phyloP scores from a whole-genome alignment of 2,329 filamentous ascomycete species.

The Fusarium concolor region DNA sequence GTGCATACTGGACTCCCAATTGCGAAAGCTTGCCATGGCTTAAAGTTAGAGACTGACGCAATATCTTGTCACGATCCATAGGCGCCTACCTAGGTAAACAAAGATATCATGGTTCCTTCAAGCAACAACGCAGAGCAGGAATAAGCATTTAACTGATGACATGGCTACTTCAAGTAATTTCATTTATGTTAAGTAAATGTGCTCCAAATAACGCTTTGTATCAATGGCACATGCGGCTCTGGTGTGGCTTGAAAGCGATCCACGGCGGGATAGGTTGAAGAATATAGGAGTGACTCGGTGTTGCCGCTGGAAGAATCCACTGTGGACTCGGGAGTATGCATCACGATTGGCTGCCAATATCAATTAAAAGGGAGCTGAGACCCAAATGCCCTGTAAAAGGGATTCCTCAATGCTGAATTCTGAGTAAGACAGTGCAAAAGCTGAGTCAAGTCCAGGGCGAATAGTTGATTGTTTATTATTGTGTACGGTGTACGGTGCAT shows the following conservation, averaged over 20 bases:
- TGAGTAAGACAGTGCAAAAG: conserved; percentile 20
- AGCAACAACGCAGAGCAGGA: neutral
- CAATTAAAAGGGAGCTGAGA: conserved; percentile 3
- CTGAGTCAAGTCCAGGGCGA: conserved; percentile 31
- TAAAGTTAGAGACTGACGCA: neutral
- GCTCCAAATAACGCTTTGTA: neutral
- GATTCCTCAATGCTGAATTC: neutral
- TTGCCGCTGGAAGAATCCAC: conserved; percentile 8
- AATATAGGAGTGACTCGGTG: conserved; percentile 8
- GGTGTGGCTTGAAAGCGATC: conserved; percentile 6
- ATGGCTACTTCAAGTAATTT: neutral
- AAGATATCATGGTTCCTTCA: neutral
- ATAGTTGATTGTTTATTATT: neutral
- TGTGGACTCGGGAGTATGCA: conserved; percentile 2
- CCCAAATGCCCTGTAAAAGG: conserved; percentile 9
- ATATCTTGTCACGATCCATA: neutral
- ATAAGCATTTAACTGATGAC: neutral
- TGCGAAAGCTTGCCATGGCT: neutral
- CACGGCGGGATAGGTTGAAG: too few species aligned
- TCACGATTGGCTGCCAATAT: neutral
- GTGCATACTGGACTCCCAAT: neutral
- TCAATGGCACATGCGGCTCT: neutral
- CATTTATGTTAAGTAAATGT: neutral
- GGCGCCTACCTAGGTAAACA: neutral
- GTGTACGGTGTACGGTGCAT: neutral